Conservation (phyloP, 2,329 filamentous ascomycete species). For the Aspergillus sp. region DNA sequence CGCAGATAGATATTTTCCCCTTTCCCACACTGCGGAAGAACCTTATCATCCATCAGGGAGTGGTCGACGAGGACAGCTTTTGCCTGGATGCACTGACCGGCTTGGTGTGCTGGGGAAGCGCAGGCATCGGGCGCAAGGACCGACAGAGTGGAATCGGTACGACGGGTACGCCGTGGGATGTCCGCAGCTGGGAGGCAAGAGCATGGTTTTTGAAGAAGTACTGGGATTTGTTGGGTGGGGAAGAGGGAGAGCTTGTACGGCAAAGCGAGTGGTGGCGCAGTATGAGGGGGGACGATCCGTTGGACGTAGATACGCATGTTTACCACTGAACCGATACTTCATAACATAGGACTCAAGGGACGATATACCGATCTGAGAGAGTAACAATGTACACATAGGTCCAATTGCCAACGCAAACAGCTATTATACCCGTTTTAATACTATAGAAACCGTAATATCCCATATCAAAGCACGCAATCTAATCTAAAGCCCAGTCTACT, state of each 20-base stretch:
- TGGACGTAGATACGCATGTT: conserved; percentile 4
- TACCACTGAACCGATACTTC: no score
- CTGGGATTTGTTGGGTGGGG: conserved; percentile 33
- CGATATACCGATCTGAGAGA: no score
- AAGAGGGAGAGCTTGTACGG: conserved; percentile 34
- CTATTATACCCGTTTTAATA: no score
- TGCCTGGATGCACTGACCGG: conserved; percentile 15
- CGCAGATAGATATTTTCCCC: conserved; percentile 18
- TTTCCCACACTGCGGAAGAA: conserved; percentile 18
- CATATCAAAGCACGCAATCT: no score
- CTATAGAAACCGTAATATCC: no score
- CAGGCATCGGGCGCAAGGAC: conserved; percentile 14
- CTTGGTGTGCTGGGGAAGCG: conserved; percentile 18
- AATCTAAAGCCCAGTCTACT: conserved; percentile 16
- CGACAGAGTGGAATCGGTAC: conserved; percentile 13
- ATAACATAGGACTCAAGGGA: no score
- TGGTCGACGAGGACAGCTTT: conserved; percentile 19
- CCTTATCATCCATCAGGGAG: conserved; percentile 11
- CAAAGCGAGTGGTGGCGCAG: conserved; percentile 22
- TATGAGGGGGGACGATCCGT: conserved; percentile 16
- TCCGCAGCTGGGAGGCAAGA: conserved; percentile 45
- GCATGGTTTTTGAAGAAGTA: conserved; percentile 47
- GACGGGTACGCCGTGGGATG: conserved; percentile 45
- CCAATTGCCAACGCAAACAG: no score
- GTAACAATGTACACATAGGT: no score